Evolutionary conservation across 1,139 yeast species (phyloP).

Genomic region (Citeromyces hawaiiensis): DNA sequence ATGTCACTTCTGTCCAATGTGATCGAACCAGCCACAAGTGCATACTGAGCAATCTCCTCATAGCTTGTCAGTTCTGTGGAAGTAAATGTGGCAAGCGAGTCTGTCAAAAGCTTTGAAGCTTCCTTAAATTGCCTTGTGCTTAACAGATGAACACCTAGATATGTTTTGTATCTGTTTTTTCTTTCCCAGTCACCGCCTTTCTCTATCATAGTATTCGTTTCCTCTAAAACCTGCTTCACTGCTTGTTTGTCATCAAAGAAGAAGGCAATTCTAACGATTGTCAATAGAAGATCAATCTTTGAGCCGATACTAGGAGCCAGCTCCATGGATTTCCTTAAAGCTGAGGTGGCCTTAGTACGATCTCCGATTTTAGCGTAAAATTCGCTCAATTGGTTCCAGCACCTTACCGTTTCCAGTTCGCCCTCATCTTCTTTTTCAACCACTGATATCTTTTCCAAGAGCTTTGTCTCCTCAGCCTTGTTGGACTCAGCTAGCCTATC

Average conservation of each 20-base stretch:
- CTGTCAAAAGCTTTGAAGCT: conserved; percentile 75
- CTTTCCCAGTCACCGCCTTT: conserved; percentile 99
- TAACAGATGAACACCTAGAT: conserved; percentile 71
- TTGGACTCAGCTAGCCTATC: conserved; percentile 37
- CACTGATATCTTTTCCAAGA: conserved; percentile 52
- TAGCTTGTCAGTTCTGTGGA: conserved; percentile 87
- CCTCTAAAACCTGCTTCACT: conserved; percentile 64
- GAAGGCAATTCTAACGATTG: conserved; percentile 76
- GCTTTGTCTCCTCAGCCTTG: conserved; percentile 35
- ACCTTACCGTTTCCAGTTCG: conserved; percentile 66
- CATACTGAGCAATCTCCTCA: conserved; percentile 82
- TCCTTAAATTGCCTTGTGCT: conserved; percentile 79
- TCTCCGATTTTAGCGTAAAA: conserved; percentile 82
- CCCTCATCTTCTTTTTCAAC: conserved; percentile 88
- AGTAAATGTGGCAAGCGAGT: conserved; percentile 89
- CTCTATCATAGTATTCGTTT: conserved; percentile 64
- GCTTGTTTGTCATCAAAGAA: conserved; percentile 69
- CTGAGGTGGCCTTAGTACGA: conserved; percentile 54
- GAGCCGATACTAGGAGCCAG: conserved; percentile 79
- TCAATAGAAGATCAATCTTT: conserved; percentile 74
- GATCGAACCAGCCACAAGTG: conserved; percentile 76
- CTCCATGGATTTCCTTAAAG: conserved; percentile 65
- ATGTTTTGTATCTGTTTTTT: conserved; percentile 86
- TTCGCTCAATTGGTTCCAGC: conserved; percentile 75
- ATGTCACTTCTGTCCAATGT: conserved; percentile 75